These are phyloP conservation scores for Cucurbita ficifolia DNA, from an alignment of 306 rosid species.

Conservation along the genomic window DNA sequence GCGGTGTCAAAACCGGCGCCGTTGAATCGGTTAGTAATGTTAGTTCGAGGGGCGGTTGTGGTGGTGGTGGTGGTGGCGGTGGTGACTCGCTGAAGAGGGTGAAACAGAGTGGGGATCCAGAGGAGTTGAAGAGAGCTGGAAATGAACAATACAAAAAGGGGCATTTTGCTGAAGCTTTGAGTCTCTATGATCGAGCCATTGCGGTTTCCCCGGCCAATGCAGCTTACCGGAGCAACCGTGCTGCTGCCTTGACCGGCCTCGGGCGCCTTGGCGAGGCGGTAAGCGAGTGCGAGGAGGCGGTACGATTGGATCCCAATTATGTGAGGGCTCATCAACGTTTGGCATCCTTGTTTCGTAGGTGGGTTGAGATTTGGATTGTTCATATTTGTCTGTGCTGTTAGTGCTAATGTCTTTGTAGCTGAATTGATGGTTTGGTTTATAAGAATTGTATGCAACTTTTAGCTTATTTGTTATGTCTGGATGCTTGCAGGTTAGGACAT, in stretches of 20 bases:
- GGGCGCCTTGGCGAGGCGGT: slow-evolving; percentile 64
- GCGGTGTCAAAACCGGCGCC: slow-evolving; percentile 14
- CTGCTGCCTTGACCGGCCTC: slow-evolving; percentile 70
- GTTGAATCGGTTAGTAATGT: slow-evolving; percentile 1
- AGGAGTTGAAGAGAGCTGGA: slow-evolving; percentile 65
- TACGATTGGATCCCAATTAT: slow-evolving; percentile 73
- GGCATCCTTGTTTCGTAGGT: slow-evolving; percentile 71
- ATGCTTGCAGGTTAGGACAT: slow-evolving; percentile 58
- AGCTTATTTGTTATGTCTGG: neutral
- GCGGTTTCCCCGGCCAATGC: slow-evolving; percentile 53
- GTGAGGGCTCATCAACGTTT: slow-evolving; percentile 79
- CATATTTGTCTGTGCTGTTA: neutral
- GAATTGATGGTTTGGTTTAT: neutral
- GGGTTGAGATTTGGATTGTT: slow-evolving; percentile 10
- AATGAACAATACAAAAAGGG: slow-evolving; percentile 71
- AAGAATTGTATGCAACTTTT: neutral
- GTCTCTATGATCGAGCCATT: slow-evolving; percentile 68
- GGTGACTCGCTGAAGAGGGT: slow-evolving; percentile 28
- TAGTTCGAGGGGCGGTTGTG: slow-evolving; percentile 6
- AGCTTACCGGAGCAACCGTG: slow-evolving; percentile 73
- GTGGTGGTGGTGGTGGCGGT: slow-evolving; percentile 7
- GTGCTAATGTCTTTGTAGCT: neutral
- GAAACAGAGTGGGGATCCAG: slow-evolving; percentile 44
- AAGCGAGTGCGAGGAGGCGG: slow-evolving; percentile 74
- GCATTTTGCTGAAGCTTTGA: slow-evolving; percentile 62